phyloP scores from a whole-genome alignment of 176 grass and related monocot genomes.

The Avena insularis region DNA sequence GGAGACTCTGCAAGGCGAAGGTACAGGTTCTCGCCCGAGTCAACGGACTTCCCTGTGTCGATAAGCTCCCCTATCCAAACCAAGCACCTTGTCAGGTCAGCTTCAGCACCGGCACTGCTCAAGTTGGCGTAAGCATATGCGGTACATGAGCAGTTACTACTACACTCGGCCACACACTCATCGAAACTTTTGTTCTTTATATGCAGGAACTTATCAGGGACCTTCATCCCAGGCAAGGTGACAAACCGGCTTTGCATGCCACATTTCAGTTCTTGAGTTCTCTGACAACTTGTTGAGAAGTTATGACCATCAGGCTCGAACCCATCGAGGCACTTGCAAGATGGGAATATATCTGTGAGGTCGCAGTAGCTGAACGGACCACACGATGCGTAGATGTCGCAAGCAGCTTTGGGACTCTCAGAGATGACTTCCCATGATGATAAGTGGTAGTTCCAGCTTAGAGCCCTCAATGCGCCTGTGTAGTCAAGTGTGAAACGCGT shows the following conservation, averaged over 20 bases:
- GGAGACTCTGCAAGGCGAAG: neutral
- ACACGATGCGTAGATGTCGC: constrained; percentile 21
- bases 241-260: neutral
- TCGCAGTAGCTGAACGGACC: constrained; percentile 43
- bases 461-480: neutral
- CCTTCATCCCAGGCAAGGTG: constrained; percentile 24
- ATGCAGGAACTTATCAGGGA: constrained; percentile 23
- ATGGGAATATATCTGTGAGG: neutral
- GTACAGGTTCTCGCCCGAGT: neutral
- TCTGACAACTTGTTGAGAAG: neutral
- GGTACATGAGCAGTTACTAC: neutral
- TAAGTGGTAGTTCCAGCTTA: neutral
- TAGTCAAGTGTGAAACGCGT: constrained; percentile 10
- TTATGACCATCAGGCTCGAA: neutral
- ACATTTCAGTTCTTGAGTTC: neutral
- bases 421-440: neutral
- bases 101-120: no score
- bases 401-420: neutral
- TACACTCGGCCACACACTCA: constrained; percentile 31
- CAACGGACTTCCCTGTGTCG: neutral
- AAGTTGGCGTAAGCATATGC: no score
- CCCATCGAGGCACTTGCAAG: neutral
- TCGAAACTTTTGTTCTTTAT: constrained; percentile 39
- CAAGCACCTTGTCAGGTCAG: neutral
- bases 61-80: neutral